A percentile compares a stretch with the other conserved stretches of the same genome.
Conservation (phyloP, 2,329 filamentous ascomycete species). For the Scytalidium lignicola region DNA sequence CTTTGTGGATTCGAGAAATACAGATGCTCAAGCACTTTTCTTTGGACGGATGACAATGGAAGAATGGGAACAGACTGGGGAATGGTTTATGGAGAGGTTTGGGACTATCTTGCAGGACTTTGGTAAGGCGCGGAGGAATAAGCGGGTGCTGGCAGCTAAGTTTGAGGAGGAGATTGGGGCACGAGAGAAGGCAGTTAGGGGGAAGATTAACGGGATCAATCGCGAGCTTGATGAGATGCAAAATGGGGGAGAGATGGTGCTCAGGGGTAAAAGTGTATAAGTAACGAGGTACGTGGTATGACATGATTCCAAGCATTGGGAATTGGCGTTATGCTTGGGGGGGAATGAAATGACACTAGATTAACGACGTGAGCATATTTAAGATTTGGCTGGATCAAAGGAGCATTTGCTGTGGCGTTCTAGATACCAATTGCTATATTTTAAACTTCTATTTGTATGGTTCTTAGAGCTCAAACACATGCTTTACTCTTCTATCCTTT, state of each 20-base stretch:
- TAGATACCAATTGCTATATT: constrained; percentile 17
- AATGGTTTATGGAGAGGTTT: constrained; percentile 25
- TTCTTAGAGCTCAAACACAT: constrained; percentile 25
- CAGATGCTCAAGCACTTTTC: constrained; percentile 9
- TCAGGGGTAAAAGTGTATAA: constrained; percentile 6
- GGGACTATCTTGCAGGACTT: constrained; percentile 15
- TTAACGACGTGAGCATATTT: too few relatives aligned
- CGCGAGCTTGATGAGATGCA: constrained; percentile 22
- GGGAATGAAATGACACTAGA: too few relatives aligned
- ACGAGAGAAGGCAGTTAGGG: constrained; percentile 20
- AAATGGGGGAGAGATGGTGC: constrained; percentile 14
- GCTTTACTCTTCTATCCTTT: constrained; percentile 37
- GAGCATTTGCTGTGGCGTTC: not conserved
- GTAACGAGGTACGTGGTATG: not conserved
- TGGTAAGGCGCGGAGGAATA: constrained; percentile 19
- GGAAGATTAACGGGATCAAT: constrained; percentile 15
- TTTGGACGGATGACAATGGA: constrained; percentile 16
- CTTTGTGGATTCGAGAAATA: constrained; percentile 3
- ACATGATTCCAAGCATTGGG: not conserved
- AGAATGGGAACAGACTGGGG: constrained; percentile 28
- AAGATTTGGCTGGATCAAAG: not conserved
- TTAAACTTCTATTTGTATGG: not conserved
- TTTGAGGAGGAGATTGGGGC: constrained; percentile 23
- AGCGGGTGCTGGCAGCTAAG: constrained; percentile 14
- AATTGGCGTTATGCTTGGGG: constrained; percentile 1